phyloP scores from a whole-genome alignment of 768 basidiomycete genomes.

The Myochromella boudieri region DNA sequence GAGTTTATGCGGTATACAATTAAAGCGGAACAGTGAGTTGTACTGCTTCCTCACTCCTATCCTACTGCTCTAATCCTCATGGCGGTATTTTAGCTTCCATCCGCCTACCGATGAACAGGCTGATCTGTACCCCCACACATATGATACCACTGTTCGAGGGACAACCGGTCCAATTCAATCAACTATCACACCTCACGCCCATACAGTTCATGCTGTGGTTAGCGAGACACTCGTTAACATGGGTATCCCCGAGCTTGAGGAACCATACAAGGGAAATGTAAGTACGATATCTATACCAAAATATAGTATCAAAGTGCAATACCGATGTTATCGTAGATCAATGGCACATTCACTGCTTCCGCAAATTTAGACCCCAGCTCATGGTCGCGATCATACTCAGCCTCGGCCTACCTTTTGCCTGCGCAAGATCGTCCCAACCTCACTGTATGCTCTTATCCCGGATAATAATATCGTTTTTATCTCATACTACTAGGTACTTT shows the following conservation, averaged over 20 bases:
- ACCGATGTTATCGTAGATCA: slow-evolving; percentile 18
- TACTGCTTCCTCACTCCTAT: no score
- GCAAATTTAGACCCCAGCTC: slow-evolving; percentile 24
- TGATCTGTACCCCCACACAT: slow-evolving; percentile 26
- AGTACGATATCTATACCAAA: not conserved
- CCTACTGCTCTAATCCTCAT: not conserved
- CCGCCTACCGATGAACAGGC: slow-evolving; percentile 24
- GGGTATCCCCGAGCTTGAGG: slow-evolving; percentile 22
- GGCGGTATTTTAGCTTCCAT: slow-evolving; percentile 22
- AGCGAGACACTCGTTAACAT: slow-evolving; percentile 24
- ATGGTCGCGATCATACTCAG: slow-evolving; percentile 26
- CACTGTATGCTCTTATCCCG: slow-evolving; percentile 18
- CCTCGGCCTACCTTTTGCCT: slow-evolving; percentile 24
- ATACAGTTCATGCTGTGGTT: slow-evolving; percentile 25
- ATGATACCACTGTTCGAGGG: slow-evolving; percentile 23
- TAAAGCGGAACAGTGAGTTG: slow-evolving; percentile 36
- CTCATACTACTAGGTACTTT: slow-evolving; percentile 12
- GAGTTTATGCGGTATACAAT: slow-evolving; percentile 37
- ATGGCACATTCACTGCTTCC: slow-evolving; percentile 16
- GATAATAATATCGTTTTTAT: slow-evolving; percentile 3
- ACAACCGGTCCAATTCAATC: slow-evolving; percentile 28
- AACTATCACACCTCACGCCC: slow-evolving; percentile 25
- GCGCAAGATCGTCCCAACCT: slow-evolving; percentile 10
- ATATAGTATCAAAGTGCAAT: not conserved
- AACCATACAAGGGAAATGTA: slow-evolving; percentile 31